Evolutionary conservation across 129 eudicot species (phyloP).

Genomic region (Escallonia herrerae): DNA sequence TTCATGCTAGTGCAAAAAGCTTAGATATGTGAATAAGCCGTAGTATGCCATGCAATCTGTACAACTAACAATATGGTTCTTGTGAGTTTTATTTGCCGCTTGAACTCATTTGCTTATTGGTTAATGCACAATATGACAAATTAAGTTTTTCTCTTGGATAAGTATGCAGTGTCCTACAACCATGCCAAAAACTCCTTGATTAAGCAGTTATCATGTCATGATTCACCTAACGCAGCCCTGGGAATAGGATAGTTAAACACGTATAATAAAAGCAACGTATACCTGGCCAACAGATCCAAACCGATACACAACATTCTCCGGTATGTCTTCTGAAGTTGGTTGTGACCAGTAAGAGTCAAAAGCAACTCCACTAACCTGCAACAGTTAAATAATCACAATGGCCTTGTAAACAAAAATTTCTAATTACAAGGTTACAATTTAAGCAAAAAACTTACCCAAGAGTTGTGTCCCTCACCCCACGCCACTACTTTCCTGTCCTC

Average conservation of each 20-base stretch:
- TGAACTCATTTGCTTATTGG: too few species aligned
- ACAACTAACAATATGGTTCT: too few species aligned
- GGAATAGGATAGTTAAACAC: background rate
- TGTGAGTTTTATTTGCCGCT: too few species aligned
- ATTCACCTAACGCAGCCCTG: too few species aligned
- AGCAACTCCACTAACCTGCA: constrained; percentile 90
- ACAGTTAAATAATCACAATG: constrained; percentile 2
- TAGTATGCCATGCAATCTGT: too few species aligned
- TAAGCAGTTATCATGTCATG: too few species aligned
- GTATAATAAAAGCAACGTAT: background rate
- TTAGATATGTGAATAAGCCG: too few species aligned
- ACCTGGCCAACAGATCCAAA: constrained; percentile 97
- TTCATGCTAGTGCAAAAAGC: too few species aligned
- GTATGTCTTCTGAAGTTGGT: constrained; percentile 61
- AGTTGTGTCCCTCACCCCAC: constrained; percentile 97
- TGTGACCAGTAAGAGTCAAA: constrained; percentile 85
- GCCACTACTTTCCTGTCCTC: constrained; percentile 87
- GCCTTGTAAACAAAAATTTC: background rate
- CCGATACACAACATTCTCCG: constrained; percentile 64
- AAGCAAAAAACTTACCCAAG: constrained; percentile 55
- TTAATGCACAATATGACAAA: too few species aligned
- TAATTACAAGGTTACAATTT: background rate
- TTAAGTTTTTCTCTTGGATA: too few species aligned
- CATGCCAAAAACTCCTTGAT: too few species aligned
- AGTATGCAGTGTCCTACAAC: too few species aligned